These are phyloP conservation scores for Epichloe coenophiala DNA, from an alignment of 2,329 filamentous ascomycete species.

Conservation along the genomic window DNA sequence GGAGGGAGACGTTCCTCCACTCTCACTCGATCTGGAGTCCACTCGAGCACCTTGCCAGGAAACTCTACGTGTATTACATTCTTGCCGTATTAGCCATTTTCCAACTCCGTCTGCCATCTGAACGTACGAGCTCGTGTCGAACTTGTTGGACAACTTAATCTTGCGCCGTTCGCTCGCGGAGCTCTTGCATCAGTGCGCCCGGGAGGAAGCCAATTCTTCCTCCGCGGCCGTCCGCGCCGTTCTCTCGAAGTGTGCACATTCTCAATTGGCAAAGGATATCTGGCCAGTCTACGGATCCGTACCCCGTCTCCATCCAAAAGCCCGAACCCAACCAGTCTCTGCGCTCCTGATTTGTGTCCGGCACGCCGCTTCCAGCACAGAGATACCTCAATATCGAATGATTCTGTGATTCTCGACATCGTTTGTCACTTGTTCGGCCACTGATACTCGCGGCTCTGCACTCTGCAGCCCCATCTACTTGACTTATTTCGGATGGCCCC, in stretches of 20 bases:
- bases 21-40: background rate
- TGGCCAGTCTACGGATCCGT: background rate
- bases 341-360: background rate
- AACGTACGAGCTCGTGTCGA: too few relatives aligned
- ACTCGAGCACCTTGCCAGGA: background rate
- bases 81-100: too few relatives aligned
- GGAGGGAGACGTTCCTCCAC: background rate
- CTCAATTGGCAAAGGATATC: background rate
- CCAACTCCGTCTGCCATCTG: too few relatives aligned
- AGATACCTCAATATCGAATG: background rate
- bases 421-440: background rate
- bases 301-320: background rate
- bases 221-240: background rate
- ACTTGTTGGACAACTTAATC: too few relatives aligned
- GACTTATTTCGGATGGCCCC: slow-evolving; percentile 29
- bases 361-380: background rate
- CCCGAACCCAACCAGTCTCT: background rate
- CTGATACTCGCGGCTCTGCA: background rate
- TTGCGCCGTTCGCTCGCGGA: too few relatives aligned
- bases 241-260: background rate
- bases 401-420: background rate
- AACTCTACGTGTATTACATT: background rate
- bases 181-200: too few relatives aligned
- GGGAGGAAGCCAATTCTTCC: background rate
- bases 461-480: background rate